These are phyloP conservation scores for Avena insularis DNA, from an alignment of 176 grass and related monocot genomes.

Conservation along the genomic window DNA sequence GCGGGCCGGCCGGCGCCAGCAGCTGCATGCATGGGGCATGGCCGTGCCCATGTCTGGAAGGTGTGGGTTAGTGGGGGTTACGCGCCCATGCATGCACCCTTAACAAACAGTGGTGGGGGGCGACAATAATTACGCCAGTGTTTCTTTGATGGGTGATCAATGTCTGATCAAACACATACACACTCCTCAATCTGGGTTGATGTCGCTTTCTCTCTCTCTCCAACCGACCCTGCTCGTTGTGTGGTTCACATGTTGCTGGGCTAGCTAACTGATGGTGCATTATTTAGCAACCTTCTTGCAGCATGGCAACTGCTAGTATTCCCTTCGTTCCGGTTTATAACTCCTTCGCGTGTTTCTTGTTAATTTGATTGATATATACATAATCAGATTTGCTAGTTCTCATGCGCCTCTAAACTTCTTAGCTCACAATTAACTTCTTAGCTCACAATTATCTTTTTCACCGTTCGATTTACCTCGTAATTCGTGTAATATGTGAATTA, in stretches of 20 bases:
- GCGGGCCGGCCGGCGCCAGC: neutral
- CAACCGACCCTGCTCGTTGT: slow-evolving; percentile 5
- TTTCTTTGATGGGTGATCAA: slow-evolving; percentile 20
- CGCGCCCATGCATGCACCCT: neutral
- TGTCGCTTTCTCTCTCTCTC: neutral
- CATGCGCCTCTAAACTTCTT: no score
- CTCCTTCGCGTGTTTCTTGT: no score
- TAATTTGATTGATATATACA: no score
- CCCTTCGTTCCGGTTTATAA: no score
- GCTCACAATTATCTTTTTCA: no score
- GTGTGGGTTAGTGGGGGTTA: slow-evolving; percentile 30
- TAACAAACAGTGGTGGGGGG: neutral
- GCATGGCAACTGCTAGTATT: neutral
- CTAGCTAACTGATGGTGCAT: slow-evolving; percentile 4
- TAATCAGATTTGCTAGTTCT: no score
- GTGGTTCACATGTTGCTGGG: slow-evolving; percentile 36
- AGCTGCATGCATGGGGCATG: slow-evolving; percentile 36
- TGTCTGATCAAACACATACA: slow-evolving; percentile 3
- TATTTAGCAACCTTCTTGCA: neutral
- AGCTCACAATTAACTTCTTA: no score
- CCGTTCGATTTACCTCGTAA: no score
- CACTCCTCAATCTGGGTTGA: neutral
- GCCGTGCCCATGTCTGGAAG: slow-evolving; percentile 40
- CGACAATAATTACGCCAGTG: slow-evolving; percentile 4
- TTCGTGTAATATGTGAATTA: no score